Evolutionary conservation across 805 yeast species (phyloP), one percentile per base, ranked within the genome.

Genomic region (Pachysolen tannophilus): DNA sequence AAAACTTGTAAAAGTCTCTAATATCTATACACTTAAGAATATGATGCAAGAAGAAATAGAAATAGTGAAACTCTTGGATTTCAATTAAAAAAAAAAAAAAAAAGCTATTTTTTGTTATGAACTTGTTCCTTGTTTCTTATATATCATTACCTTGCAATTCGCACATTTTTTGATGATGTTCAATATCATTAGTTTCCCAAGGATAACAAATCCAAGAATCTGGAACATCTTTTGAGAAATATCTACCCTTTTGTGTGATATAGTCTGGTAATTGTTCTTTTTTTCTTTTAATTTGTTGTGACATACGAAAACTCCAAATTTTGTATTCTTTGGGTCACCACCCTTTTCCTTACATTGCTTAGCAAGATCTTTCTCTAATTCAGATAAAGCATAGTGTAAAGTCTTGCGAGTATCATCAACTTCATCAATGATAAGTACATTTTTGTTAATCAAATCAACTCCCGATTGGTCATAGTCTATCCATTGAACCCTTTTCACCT

Each of bases 351-450:
- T 50, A 28, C 80, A 75, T 59, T 80, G 86, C 28, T 63, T 67
- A 8, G 48, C 73, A 28, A 82, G 78, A 57, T 82, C 94, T 49
- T 78, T 77, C 52, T 79, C 72, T 52, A 82, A 63, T 53, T 82
- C 94, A 35, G 74, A 66, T 26, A 82, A 66, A 3, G 92, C 92
- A 50, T 82, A 82, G 51, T 82, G 88, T 40, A 82, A 65, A 21
- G 94, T 82, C 29, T 88, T 82, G 65, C 94, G 72, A 18, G 94
- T 82, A 54, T 82, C 94, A 56, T 82, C 94, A 30, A 82, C 94
- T 56, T 82, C 94, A 53, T 82, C 94, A 31, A 82, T 82, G 39
- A 82, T 76, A 50, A 82, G 60, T 17, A 82, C 71, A 49, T 72
- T 79, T 56, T 81, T 82, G 35, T 83, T 84, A 28, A 77, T 74